These are phyloP conservation scores for Lodderomyces pseudojiufengensis DNA, from an alignment of 1,139 yeast genomes.

Conservation along the genomic window DNA sequence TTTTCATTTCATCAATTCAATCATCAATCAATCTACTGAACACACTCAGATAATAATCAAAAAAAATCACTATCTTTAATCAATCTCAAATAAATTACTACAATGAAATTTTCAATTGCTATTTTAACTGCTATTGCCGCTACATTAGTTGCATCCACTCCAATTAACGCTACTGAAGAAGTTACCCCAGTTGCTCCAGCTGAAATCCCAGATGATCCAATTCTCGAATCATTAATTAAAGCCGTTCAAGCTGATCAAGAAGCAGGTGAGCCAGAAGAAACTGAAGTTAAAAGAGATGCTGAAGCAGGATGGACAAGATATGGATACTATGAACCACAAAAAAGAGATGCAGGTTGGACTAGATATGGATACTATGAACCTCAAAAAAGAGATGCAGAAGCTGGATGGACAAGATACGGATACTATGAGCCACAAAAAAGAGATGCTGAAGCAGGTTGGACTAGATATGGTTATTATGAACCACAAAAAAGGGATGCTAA, in stretches of 20 bases:
- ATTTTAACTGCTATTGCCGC: slow-evolving; percentile 11
- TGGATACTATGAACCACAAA: slow-evolving; percentile 9
- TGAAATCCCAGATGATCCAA: slow-evolving; percentile 2
- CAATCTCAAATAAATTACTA: no score
- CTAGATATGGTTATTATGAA: slow-evolving; percentile 6
- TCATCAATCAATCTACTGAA: background rate
- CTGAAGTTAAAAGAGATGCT: slow-evolving; percentile 5
- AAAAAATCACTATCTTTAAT: background rate
- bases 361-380: slow-evolving; percentile 12
- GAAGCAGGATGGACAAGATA: slow-evolving; percentile 8
- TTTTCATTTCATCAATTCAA: slow-evolving; percentile 1
- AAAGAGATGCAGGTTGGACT: slow-evolving; percentile 12
- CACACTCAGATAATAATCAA: slow-evolving; percentile 2
- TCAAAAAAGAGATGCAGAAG: slow-evolving; percentile 10
- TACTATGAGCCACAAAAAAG: slow-evolving; percentile 9
- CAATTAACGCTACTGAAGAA: slow-evolving; percentile 3
- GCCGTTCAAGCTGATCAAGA: slow-evolving; percentile 8
- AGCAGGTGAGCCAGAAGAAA: slow-evolving; percentile 6
- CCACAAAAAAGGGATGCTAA: slow-evolving; percentile 11
- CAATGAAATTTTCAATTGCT: slow-evolving; percentile 13
- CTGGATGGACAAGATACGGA: slow-evolving; percentile 8
- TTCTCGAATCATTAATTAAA: slow-evolving; percentile 1
- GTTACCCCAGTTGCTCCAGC: slow-evolving; percentile 5
- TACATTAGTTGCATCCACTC: slow-evolving; percentile 11
- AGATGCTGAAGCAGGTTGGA: slow-evolving; percentile 9